Evolutionary conservation across 129 eudicot species (phyloP), one percentile per base, ranked within the genome.

Genomic region (Flaveria linearis): DNA sequence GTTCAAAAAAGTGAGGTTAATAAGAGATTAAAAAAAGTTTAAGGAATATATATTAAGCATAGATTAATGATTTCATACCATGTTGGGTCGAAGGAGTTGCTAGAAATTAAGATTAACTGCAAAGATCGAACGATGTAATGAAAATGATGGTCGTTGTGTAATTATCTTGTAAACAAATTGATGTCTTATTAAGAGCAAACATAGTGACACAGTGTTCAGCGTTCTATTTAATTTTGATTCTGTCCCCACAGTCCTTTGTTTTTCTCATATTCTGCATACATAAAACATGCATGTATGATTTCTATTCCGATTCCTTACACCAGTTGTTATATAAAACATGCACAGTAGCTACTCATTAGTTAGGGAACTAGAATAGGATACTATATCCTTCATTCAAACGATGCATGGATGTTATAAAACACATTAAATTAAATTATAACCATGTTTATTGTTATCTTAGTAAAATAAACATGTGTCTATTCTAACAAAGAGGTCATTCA

Each of bases 41-140:
- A 10, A 3, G 39, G 3, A n/a, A 33, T 33, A 33, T 33, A 33
- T 43, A 61, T 26, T 26, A 13, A 63, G 45, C 7, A 30, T 14
- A 0, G 11, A 46, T 2, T 28, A 25, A 63, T 14, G 52, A 12
- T 55, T 61, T n/a, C 83, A 57, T 79, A 85, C 89, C 90, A 83
- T 86, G 58, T 13, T 28, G 11, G 75, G 56, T 10, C 13, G 43
- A 73, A 73, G 18, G 17, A 72, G 36, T 58, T 55, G 70, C 46
- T 28, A 2, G 10, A 55, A 63, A n/a, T n/a, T n/a, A n/a, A 46
- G 53, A 74, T 1, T 14, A 75, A 12, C 60, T 4, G 4, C 28
- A 47, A 28, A 70, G n/a, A 39, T 20, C 9, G 14, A 71, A 71
- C 36, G 45, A 65, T 51, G n/a, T 77, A 20, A 26, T 20, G 16